Base-by-base conservation (phyloP, 805 yeast species). In the Kodamaea kaohsiungensis region DNA sequence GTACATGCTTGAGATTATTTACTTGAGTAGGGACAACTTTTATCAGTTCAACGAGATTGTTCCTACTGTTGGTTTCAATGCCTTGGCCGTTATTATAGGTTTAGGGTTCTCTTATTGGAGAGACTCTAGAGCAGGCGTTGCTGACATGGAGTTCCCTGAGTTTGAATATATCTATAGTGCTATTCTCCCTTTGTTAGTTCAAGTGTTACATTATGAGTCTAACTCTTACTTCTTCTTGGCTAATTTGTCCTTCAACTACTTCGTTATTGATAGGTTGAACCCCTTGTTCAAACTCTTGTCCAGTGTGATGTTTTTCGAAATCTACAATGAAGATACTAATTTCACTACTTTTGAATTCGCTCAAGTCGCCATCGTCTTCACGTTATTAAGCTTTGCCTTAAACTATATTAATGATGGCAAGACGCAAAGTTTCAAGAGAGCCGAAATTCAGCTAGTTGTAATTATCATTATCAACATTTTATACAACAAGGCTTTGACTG, bases 401-500 rank as follows among this genome's bases (percentile, higher is more conserved):
- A 61, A 59, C 30, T 61, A 61, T 38, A 58, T 75, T 51, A 76
- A 72, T 59, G 61, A 63, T 30, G 48, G 68, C 2, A 49, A 46
- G 10, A 53, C 60, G 13, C 58, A 61, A 18, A 67, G 73, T 9
- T 65, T 76, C 51, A 66, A 65, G 19, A 64, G 62, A 46, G 52
- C 78, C 2, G 79, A 76, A 53, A 66, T 75, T 48, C 79, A 75
- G 47, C 56, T 75, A 25, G 52, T 73, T 27, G 56, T 69, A 10
- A 54, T 73, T 7, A 55, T 68, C 10, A 25, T 72, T 3, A 62
- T 64, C 33, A 72, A 73, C 53, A 37, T 68, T 42, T 57, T 67
- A 46, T 53, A 57, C 52, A 63, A 65, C 58, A 52, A 54, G 42
- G 52, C 54, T 13, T 33, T 52, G 13, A 12, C 18, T 2, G 48